Base-by-base conservation (phyloP, 1,284 basidiomycete genomes). In the Cutaneotrichosporon cutaneum region DNA sequence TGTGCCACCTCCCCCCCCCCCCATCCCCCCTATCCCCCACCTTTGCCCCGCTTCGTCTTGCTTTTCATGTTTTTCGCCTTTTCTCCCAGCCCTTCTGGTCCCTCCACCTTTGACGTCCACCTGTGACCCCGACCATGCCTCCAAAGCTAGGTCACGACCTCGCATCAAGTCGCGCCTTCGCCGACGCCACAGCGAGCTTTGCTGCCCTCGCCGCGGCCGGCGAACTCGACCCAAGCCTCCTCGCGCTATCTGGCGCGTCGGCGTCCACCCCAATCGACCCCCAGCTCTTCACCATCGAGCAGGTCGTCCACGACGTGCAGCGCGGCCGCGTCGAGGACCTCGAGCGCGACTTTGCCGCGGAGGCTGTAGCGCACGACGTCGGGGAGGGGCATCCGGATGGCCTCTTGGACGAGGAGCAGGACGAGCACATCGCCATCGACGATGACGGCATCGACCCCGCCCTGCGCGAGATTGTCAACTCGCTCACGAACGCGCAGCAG, bases 391-490 rank as follows among this genome's bases (percentile, higher is more conserved):
- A 54, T 53, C 30, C 32, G 24, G 33, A 54, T 11, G 21, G 21
- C 35, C 22, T 39, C 52, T 35, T 54, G n/a, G 33, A 14, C 22
- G 52, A 54, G 14, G 21, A 30, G 42, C 51, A 54, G 18, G 59
- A 56, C 7, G 27, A 36, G 5, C 60, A 57, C 26, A 35, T 57
- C 13, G 50, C 33, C 4, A 18, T 54, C 39, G 55, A 53, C 22
- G 65, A 67, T 50, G 74, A 72, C 24, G 74, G 71, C n/a, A 73
- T 76, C 45, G 76, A 77, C 62, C 76, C 76, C 11, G 73, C 75
- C 3, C 65, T 76, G 22, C 65, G 76, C 14, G 76, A 76, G 64
- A 77, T 77, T 54, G 76, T 77, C 30, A 76, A 77, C 58, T 76
- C 74, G 63, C 60, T 77, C 36, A 76, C 74, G 0, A 73, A 76